Percentiles rank a stretch among this genome's conserved stretches.
Evolutionary conservation across 1,284 basidiomycete species (phyloP).

Genomic region (Fomes fomentarius): DNA sequence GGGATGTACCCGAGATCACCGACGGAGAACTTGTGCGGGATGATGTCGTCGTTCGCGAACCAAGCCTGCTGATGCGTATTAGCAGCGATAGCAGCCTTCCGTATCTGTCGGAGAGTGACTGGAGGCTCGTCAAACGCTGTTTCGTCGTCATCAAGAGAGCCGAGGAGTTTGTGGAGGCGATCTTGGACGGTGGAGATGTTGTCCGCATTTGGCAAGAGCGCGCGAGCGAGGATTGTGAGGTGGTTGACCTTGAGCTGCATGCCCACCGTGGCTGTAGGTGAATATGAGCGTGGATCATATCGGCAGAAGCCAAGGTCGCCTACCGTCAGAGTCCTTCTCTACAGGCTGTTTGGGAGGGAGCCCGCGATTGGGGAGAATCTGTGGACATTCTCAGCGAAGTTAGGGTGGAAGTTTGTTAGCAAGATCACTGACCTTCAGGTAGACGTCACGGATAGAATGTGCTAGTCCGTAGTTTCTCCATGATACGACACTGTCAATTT

Average conservation of each 20-base stretch:
- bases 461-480: conserved; percentile 48
- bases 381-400: conserved; percentile 32
- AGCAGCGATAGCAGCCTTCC: conserved; percentile 40
- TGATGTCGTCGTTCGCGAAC: conserved; percentile 40
- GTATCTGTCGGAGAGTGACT: conserved; percentile 42
- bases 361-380: conserved; percentile 29
- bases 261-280: conserved; percentile 6
- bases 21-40: conserved; percentile 41
- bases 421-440: conserved; percentile 37
- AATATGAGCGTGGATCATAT: not conserved
- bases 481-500: conserved; percentile 39
- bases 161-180: conserved; percentile 37
- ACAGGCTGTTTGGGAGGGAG: conserved; percentile 14
- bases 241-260: conserved; percentile 34
- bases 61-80: conserved; percentile 45
- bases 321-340: conserved; percentile 3
- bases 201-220: conserved; percentile 38
- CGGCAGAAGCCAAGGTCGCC: not conserved
- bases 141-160: conserved; percentile 27
- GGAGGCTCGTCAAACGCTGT: conserved; percentile 4
- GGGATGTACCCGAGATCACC: conserved; percentile 54
- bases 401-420: not conserved
- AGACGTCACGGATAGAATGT: conserved; percentile 41
- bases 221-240: conserved; percentile 36
- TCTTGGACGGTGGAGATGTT: conserved; percentile 21